A percentile compares a stretch with the other conserved stretches of the same genome.
Conservation (phyloP, 371 early-diverging fungal genomes). For the Synchytrium microbalum region DNA sequence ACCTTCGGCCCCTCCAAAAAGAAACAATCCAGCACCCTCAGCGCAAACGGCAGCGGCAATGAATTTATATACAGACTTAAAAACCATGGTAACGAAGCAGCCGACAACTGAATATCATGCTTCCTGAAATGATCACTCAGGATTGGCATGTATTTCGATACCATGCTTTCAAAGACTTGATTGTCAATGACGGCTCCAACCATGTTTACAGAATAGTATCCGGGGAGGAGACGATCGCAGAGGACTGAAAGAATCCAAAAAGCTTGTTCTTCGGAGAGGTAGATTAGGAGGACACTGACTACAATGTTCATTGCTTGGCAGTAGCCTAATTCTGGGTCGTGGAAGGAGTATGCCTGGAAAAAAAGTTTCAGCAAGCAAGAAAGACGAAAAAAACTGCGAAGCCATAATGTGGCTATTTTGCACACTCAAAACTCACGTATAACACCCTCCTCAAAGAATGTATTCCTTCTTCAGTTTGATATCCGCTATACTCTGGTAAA, state of each 20-base stretch:
- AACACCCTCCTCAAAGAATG: conserved; percentile 81
- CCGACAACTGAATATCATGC: conserved; percentile 87
- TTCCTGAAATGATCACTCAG: conserved; percentile 67
- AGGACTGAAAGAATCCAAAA: conserved; percentile 87
- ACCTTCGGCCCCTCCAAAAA: conserved; percentile 85
- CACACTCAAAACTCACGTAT: conserved; percentile 25
- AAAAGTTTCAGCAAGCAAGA: neutral
- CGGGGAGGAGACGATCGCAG: conserved; percentile 83
- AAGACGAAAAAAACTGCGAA: neutral
- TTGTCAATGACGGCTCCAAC: conserved; percentile 93
- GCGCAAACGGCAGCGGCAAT: conserved; percentile 78
- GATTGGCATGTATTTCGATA: conserved; percentile 40
- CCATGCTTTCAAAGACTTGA: conserved; percentile 82
- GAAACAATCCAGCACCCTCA: conserved; percentile 83
- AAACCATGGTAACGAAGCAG: conserved; percentile 94
- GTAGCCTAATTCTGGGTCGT: conserved; percentile 81
- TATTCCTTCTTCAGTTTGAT: conserved; percentile 87
- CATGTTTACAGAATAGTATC: conserved; percentile 96
- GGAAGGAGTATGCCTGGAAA: conserved; percentile 34
- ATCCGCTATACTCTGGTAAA: conserved; percentile 89
- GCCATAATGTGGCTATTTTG: too few relatives aligned
- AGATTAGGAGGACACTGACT: conserved; percentile 85
- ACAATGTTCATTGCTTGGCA: conserved; percentile 99
- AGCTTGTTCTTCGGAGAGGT: conserved; percentile 91
- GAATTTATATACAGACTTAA: conserved; percentile 89